Conservation (phyloP, 148 eudicot species). For the Rhododendron griersonianum region DNA sequence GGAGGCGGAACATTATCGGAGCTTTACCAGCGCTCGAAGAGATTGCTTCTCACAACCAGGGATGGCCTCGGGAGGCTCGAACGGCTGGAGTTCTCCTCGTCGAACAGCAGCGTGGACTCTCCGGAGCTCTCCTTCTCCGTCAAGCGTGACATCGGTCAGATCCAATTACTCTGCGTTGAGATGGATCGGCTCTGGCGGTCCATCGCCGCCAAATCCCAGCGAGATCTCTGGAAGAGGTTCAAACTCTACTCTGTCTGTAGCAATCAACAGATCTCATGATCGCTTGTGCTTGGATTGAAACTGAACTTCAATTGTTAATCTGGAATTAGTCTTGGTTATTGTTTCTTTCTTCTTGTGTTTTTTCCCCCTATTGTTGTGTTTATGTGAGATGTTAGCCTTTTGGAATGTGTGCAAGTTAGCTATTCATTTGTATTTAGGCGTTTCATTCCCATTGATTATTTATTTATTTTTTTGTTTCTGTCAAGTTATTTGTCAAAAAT, state of each 20-base stretch:
- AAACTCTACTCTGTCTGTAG: background rate
- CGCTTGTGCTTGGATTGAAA: background rate
- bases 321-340: background rate
- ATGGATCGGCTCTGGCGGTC: conserved; percentile 92
- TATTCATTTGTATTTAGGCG: background rate
- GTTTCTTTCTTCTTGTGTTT: background rate
- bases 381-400: background rate
- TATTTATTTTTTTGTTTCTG: background rate
- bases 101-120: conserved; percentile 37
- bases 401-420: background rate
- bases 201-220: conserved; percentile 67
- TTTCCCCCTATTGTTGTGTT: background rate
- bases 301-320: background rate
- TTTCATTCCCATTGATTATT: background rate
- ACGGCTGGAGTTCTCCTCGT: conserved; percentile 50
- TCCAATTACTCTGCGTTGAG: conserved; percentile 62
- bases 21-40: conserved; percentile 61
- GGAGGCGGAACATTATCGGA: conserved; percentile 75
- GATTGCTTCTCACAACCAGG: conserved; percentile 48
- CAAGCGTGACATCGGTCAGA: conserved; percentile 50
- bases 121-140: conserved; percentile 63
- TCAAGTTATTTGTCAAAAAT: background rate
- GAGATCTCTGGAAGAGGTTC: conserved; percentile 91
- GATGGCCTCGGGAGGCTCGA: conserved; percentile 76
- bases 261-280: background rate